A percentile compares a stretch with the other conserved stretches of the same genome.
These are phyloP conservation scores for Cladosporium sp. DNA, from an alignment of 2,329 filamentous ascomycete genomes.

Conservation along the genomic window DNA sequence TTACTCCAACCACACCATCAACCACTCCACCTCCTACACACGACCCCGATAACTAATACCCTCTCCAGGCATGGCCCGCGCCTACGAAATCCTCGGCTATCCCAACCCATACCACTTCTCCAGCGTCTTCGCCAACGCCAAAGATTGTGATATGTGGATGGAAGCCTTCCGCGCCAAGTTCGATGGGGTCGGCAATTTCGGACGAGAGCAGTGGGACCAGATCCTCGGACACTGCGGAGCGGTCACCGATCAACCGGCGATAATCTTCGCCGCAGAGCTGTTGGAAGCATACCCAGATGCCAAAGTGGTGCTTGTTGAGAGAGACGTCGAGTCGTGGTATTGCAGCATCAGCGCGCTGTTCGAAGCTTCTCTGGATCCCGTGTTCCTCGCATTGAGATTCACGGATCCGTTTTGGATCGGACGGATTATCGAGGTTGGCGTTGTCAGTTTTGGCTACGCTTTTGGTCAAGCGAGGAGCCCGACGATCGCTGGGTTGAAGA, in stretches of 20 bases:
- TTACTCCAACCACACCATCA: constrained; percentile 13
- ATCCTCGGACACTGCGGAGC: constrained; percentile 60
- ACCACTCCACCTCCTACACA: no score
- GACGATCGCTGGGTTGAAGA: constrained; percentile 16
- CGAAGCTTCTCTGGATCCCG: background rate
- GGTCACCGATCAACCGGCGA: constrained; percentile 23
- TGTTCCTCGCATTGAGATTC: constrained; percentile 5
- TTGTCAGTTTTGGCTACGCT: constrained; percentile 10
- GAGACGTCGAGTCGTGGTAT: constrained; percentile 49
- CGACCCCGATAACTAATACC: background rate
- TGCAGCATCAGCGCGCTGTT: constrained; percentile 7
- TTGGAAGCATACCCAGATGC: constrained; percentile 29
- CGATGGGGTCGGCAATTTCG: constrained; percentile 60
- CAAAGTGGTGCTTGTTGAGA: constrained; percentile 51
- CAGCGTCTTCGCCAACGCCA: constrained; percentile 51
- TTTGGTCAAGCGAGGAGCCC: constrained; percentile 5
- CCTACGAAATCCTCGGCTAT: constrained; percentile 26
- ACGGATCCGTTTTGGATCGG: constrained; percentile 7
- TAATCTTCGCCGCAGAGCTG: constrained; percentile 27
- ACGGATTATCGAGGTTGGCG: constrained; percentile 11
- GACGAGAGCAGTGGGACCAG: constrained; percentile 65
- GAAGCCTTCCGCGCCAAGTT: constrained; percentile 64
- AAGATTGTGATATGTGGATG: constrained; percentile 67
- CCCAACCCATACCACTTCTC: constrained; percentile 29
- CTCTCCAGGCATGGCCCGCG: background rate